Evolutionary conservation across 257 asterid species (phyloP).

Genomic region (Solanum appendiculatum): DNA sequence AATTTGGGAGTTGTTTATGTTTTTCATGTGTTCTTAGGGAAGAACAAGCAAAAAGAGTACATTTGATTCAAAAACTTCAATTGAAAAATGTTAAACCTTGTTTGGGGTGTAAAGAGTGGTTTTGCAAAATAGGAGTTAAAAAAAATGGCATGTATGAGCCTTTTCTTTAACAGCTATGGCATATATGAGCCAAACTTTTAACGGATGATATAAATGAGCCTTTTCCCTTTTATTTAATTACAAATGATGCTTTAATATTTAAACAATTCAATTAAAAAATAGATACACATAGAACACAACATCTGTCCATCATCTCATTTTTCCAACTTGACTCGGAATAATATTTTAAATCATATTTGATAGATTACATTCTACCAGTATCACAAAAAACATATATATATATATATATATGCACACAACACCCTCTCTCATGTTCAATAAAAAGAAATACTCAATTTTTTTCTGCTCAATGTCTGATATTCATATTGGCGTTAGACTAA

Average conservation of each 20-base stretch:
- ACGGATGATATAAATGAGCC: too few relatives aligned
- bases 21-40: too few relatives aligned
- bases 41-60: too few relatives aligned
- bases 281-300: background rate
- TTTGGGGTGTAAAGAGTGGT: too few relatives aligned
- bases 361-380: background rate
- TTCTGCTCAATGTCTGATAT: accelerated
- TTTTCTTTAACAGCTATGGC: too few relatives aligned
- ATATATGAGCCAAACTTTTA: too few relatives aligned
- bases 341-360: background rate
- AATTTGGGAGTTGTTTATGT: too few relatives aligned
- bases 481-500: accelerated
- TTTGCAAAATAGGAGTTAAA: too few relatives aligned
- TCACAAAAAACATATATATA: background rate
- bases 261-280: background rate
- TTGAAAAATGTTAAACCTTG: too few relatives aligned
- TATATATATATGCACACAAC: background rate
- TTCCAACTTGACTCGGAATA: too few relatives aligned
- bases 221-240: background rate
- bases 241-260: background rate
- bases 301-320: background rate
- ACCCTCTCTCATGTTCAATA: background rate
- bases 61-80: too few relatives aligned
- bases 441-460: background rate
- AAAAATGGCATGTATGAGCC: too few relatives aligned